Conservation (phyloP, 2,329 filamentous ascomycete genomes). For the Beauveria australis region DNA sequence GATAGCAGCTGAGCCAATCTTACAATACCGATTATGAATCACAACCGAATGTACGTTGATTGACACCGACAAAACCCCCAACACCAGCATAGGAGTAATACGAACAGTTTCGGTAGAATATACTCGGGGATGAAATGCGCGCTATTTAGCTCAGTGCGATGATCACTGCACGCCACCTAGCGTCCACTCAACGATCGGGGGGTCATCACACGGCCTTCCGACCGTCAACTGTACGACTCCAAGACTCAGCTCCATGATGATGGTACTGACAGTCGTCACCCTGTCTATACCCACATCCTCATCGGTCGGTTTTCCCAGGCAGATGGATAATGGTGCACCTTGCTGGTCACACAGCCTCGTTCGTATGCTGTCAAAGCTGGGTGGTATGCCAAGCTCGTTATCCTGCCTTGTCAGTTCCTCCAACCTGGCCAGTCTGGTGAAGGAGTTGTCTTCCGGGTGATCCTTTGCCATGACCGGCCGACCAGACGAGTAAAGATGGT, state of each 20-base stretch:
- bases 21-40: too few relatives aligned
- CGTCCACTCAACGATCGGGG: background rate
- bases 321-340: background rate
- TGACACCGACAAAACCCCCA: too few relatives aligned
- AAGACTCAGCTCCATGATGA: background rate
- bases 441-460: background rate
- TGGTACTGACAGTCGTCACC: background rate
- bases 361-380: background rate
- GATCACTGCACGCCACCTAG: background rate
- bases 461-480: background rate
- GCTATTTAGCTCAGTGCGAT: background rate
- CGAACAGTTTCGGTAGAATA: too few relatives aligned
- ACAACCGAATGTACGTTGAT: too few relatives aligned
- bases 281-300: background rate
- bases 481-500: background rate
- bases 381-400: background rate
- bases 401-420: background rate
- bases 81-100: too few relatives aligned
- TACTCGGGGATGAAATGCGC: too few relatives aligned
- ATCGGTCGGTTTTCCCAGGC: background rate
- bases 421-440: background rate
- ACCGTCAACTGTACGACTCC: background rate
- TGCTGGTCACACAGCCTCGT: background rate
- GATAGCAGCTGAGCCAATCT: too few relatives aligned
- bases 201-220: background rate